These are phyloP conservation scores for Cordyceps cicadae DNA, from an alignment of 2,329 filamentous ascomycete species.

Conservation along the genomic window DNA sequence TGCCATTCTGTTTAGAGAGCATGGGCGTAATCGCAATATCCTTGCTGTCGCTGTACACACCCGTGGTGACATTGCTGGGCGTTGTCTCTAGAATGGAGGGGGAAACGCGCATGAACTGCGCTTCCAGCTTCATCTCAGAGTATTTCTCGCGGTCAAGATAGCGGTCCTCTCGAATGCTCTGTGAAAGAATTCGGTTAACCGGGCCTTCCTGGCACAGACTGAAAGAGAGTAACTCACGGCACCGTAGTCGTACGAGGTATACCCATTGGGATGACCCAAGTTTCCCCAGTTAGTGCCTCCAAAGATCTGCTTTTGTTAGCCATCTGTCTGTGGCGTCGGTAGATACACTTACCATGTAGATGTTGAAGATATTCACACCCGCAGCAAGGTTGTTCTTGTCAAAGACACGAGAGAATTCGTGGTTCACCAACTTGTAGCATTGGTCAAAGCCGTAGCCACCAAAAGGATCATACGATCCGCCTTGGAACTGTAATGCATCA, in stretches of 20 bases:
- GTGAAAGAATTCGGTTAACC: neutral
- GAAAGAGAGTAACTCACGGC: constrained; percentile 24
- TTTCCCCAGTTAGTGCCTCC: constrained; percentile 84
- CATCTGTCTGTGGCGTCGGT: neutral
- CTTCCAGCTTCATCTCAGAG: constrained; percentile 67
- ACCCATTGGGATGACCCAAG: constrained; percentile 58
- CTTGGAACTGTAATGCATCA: constrained; percentile 49
- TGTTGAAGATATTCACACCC: constrained; percentile 58
- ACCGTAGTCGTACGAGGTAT: constrained; percentile 50
- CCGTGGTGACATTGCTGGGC: constrained; percentile 41
- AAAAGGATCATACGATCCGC: constrained; percentile 65
- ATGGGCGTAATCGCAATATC: constrained; percentile 55
- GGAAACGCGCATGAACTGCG: constrained; percentile 65
- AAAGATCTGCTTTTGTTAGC: constrained; percentile 38
- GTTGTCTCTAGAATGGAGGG: constrained; percentile 58
- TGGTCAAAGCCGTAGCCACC: constrained; percentile 62
- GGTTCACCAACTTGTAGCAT: constrained; percentile 57
- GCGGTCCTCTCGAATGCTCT: constrained; percentile 58
- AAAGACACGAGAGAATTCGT: constrained; percentile 70
- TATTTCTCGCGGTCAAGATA: constrained; percentile 66
- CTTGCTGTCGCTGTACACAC: constrained; percentile 42
- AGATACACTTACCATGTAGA: constrained; percentile 59
- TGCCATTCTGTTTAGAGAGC: constrained; percentile 41
- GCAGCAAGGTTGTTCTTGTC: constrained; percentile 68
- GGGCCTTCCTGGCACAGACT: neutral